These are phyloP conservation scores for Fraxinus paxiana DNA, from an alignment of 305 asterid species.

Conservation along the genomic window DNA sequence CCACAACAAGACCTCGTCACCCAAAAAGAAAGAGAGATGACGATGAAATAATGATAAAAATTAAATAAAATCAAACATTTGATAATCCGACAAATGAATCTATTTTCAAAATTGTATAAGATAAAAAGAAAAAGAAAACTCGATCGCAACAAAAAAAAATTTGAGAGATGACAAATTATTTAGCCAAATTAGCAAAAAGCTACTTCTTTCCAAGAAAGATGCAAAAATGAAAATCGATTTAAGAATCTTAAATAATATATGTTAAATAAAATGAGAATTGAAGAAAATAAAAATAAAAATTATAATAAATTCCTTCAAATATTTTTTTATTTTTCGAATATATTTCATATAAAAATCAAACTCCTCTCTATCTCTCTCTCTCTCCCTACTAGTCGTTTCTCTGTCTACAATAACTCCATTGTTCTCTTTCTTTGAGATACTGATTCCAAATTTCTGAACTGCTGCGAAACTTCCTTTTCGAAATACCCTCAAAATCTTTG, in stretches of 20 bases:
- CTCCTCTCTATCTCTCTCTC: neutral
- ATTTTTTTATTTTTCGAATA: neutral
- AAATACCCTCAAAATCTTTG: constrained; percentile 11
- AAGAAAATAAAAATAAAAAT: neutral
- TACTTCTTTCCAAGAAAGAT: neutral
- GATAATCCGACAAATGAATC: neutral
- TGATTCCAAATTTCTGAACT: constrained; percentile 22
- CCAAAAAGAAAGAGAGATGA: neutral
- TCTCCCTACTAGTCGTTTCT: constrained; percentile 9
- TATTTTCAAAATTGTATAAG: neutral
- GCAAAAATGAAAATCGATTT: neutral
- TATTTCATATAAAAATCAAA: neutral
- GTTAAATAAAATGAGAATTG: neutral
- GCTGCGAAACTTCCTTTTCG: constrained; percentile 6
- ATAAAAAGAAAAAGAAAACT: neutral
- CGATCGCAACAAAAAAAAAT: neutral
- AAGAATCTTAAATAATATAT: neutral
- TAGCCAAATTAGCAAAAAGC: neutral
- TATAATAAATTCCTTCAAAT: neutral
- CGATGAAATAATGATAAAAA: neutral
- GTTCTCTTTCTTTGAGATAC: constrained; percentile 11
- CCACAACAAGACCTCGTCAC: neutral
- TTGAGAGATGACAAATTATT: neutral
- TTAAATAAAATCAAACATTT: neutral
- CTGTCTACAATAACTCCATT: constrained; percentile 23